Percentiles rank a stretch among this genome's conserved stretches.
These are phyloP conservation scores for Pythium aphanidermatum DNA, from an alignment of 352 stramenopile species.

Conservation along the genomic window DNA sequence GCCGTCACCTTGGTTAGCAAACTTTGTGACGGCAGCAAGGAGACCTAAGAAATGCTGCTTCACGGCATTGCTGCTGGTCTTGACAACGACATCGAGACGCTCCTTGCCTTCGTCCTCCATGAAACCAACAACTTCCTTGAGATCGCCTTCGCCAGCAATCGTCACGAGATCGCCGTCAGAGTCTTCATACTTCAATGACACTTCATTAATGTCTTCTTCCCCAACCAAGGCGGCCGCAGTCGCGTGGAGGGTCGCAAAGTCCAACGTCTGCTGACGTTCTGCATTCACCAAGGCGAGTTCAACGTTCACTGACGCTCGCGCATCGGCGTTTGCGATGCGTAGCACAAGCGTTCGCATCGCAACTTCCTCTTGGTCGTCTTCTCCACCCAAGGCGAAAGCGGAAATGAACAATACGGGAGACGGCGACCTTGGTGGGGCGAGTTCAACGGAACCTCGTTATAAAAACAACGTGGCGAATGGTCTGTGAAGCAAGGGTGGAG, in stretches of 20 bases:
- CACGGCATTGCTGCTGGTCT: constrained; percentile 18
- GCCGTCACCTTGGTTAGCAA: constrained; percentile 22
- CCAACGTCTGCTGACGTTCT: constrained; percentile 13
- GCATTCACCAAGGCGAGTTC: constrained; percentile 22
- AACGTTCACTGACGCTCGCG: constrained; percentile 7
- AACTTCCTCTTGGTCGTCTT: constrained; percentile 16
- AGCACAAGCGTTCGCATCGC: constrained; percentile 25
- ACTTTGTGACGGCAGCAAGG: constrained; percentile 46
- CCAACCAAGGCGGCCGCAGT: constrained; percentile 17
- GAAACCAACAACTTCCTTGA: constrained; percentile 42
- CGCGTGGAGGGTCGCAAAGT: constrained; percentile 23
- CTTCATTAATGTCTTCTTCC: constrained; percentile 9
- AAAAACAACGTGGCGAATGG: too few species aligned
- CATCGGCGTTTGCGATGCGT: constrained; percentile 9
- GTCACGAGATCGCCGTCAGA: constrained; percentile 54
- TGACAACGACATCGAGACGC: constrained; percentile 27
- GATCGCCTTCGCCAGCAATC: constrained; percentile 41
- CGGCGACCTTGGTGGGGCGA: neutral
- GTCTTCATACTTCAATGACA: constrained; percentile 47
- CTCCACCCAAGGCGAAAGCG: constrained; percentile 19
- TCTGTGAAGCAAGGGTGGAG: neutral
- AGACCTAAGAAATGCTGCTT: constrained; percentile 38
- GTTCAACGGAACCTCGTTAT: neutral
- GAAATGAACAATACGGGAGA: constrained; percentile 19
- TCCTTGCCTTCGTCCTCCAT: constrained; percentile 45